These are phyloP conservation scores for Xylariaceae sp. DNA, from an alignment of 2,329 filamentous ascomycete species.

Conservation along the genomic window DNA sequence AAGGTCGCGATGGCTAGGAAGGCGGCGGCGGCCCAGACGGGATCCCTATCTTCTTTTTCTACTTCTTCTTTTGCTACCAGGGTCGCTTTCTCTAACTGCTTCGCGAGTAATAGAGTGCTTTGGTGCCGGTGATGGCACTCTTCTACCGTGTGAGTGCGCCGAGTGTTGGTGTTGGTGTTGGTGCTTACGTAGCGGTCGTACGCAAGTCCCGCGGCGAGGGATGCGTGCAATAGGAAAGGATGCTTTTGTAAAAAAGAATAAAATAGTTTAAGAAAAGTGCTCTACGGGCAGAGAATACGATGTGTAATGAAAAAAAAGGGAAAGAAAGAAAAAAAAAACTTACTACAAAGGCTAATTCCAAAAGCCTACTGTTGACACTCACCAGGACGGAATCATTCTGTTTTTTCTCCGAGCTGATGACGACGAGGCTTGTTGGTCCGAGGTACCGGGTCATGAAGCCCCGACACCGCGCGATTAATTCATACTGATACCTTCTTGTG, in stretches of 20 bases:
- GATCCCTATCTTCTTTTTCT: conserved; percentile 34
- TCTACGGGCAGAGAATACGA: too few species aligned
- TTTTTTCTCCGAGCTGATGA: conserved; percentile 34
- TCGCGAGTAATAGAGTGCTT: conserved; percentile 37
- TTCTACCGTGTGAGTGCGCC: conserved; percentile 28
- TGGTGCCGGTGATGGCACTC: conserved; percentile 42
- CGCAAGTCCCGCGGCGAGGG: conserved; percentile 36
- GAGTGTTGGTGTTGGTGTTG: conserved; percentile 15
- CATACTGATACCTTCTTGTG: too few species aligned
- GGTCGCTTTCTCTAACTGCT: conserved; percentile 32
- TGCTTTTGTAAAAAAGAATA: too few species aligned
- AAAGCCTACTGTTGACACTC: conserved; percentile 36
- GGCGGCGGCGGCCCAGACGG: conserved; percentile 43
- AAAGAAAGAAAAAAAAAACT: conserved; percentile 16
- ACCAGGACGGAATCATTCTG: conserved; percentile 31
- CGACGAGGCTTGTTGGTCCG: conserved; percentile 33
- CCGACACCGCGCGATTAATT: conserved; percentile 35
- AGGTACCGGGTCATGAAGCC: conserved; percentile 38
- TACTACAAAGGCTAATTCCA: conserved; percentile 35
- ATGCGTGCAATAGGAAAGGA: conserved; percentile 43
- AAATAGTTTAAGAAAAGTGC: too few species aligned
- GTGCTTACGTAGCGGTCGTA: conserved; percentile 36
- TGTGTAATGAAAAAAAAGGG: conserved; percentile 13
- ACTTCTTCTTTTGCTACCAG: too few species aligned
- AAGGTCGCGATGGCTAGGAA: conserved; percentile 37